Conservation (phyloP, 2,329 filamentous ascomycete genomes). For the Botryotinia narcissicola region DNA sequence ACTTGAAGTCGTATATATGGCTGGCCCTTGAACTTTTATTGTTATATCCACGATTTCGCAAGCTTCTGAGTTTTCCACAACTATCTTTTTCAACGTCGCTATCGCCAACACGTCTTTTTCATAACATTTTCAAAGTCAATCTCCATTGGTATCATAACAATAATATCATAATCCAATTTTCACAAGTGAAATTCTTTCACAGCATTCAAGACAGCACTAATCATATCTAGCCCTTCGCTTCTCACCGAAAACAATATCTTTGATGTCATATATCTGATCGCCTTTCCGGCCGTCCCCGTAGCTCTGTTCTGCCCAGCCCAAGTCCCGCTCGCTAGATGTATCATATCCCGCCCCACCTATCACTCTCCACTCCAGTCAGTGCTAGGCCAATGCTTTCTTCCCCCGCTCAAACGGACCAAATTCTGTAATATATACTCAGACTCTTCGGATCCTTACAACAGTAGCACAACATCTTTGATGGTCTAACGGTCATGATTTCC, state of each 20-base stretch:
- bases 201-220: background rate
- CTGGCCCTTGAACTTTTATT: background rate
- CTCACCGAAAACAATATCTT: background rate
- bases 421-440: no score
- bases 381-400: no score
- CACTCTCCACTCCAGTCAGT: no score
- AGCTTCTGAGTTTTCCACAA: background rate
- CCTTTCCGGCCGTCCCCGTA: no score
- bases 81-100: background rate
- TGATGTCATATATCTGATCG: background rate
- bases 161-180: background rate
- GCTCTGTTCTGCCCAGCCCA: no score
- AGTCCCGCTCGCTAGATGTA: no score
- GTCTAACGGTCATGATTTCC: constrained; percentile 41
- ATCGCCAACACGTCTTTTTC: background rate
- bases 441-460: no score
- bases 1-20: background rate
- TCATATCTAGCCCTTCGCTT: background rate
- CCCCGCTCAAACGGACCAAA: no score
- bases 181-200: background rate
- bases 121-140: background rate
- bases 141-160: background rate
- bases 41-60: background rate
- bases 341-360: no score
- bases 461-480: no score